phyloP scores from a whole-genome alignment of 345 rosid genomes.

The Lumnitzera racemosa region DNA sequence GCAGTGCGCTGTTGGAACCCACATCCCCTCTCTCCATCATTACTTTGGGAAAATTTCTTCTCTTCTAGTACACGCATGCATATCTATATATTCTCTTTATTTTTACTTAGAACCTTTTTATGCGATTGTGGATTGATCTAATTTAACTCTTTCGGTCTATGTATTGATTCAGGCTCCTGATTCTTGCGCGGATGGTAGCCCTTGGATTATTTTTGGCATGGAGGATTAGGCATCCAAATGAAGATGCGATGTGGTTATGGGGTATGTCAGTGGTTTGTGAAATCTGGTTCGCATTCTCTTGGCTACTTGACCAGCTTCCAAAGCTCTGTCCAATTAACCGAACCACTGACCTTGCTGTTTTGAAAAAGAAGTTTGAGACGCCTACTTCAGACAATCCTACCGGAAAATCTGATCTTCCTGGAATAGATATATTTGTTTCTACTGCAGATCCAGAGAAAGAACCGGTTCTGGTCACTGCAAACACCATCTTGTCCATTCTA shows the following conservation, averaged over 20 bases:
- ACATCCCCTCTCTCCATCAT: too few relatives aligned
- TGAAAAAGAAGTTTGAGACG: slow-evolving; percentile 59
- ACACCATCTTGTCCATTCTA: slow-evolving; percentile 73
- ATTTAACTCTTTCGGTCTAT: slow-evolving; percentile 1
- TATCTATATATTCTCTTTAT: too few relatives aligned
- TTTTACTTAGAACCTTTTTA: too few relatives aligned
- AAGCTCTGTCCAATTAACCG: slow-evolving; percentile 66
- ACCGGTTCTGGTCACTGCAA: slow-evolving; percentile 77
- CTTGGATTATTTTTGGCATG: slow-evolving; percentile 57
- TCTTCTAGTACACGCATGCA: too few relatives aligned
- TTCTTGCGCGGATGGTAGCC: slow-evolving; percentile 41
- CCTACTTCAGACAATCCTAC: slow-evolving; percentile 37
- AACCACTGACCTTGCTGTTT: slow-evolving; percentile 40
- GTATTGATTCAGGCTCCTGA: slow-evolving; percentile 41
- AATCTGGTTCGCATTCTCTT: slow-evolving; percentile 83
- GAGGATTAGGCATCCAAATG: slow-evolving; percentile 63
- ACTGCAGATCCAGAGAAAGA: slow-evolving; percentile 86
- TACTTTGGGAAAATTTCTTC: too few relatives aligned
- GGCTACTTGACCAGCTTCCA: slow-evolving; percentile 85
- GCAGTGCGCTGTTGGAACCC: too few relatives aligned
- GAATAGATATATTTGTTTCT: slow-evolving; percentile 72
- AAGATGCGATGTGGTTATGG: slow-evolving; percentile 83
- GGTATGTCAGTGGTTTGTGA: slow-evolving; percentile 67
- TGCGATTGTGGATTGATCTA: not conserved
- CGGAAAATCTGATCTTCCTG: slow-evolving; percentile 75